A percentile compares a stretch with the other conserved stretches of the same genome.
phyloP scores from a whole-genome alignment of 148 eudicot genomes.

The Camellia granthamiana region DNA sequence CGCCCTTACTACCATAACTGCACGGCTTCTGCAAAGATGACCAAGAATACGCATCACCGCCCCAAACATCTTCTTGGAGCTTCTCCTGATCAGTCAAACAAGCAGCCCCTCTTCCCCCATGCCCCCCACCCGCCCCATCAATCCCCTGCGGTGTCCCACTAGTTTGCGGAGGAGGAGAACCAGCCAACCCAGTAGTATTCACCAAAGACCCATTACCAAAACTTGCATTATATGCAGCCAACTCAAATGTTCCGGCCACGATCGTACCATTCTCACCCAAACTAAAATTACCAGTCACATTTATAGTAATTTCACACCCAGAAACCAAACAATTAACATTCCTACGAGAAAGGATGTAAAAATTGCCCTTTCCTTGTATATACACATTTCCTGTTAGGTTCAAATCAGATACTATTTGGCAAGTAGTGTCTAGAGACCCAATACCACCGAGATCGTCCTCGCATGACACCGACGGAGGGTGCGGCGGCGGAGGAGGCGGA shows the following conservation, averaged over 20 bases:
- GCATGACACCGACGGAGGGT: conserved; percentile 79
- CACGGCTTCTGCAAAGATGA: conserved; percentile 57
- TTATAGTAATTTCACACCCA: conserved; percentile 70
- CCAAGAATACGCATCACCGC: conserved; percentile 94
- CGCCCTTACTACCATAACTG: conserved; percentile 95
- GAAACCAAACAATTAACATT: conserved; percentile 42
- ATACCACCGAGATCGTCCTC: conserved; percentile 80
- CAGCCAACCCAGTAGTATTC: conserved; percentile 77
- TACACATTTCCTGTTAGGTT: conserved; percentile 68
- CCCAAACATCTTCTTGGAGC: conserved; percentile 88
- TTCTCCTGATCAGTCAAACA: conserved; percentile 56
- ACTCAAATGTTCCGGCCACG: conserved; percentile 55
- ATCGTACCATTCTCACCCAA: conserved; percentile 69
- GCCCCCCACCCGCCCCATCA: conserved; percentile 94
- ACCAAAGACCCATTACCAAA: conserved; percentile 61
- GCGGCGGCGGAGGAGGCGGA: conserved; percentile 95
- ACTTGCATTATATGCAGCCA: conserved; percentile 56
- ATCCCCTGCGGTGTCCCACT: conserved; percentile 82
- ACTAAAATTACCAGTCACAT: conserved; percentile 68
- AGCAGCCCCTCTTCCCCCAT: conserved; percentile 91
- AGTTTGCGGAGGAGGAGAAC: conserved; percentile 73
- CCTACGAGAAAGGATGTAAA: conserved; percentile 68
- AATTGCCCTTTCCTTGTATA: conserved; percentile 79
- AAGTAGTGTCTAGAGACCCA: conserved; percentile 78
- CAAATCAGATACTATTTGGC: conserved; percentile 67